Evolutionary conservation across 192 early-diverging fungal species (phyloP).

Genomic region (Rhizoclosmatium sp.): DNA sequence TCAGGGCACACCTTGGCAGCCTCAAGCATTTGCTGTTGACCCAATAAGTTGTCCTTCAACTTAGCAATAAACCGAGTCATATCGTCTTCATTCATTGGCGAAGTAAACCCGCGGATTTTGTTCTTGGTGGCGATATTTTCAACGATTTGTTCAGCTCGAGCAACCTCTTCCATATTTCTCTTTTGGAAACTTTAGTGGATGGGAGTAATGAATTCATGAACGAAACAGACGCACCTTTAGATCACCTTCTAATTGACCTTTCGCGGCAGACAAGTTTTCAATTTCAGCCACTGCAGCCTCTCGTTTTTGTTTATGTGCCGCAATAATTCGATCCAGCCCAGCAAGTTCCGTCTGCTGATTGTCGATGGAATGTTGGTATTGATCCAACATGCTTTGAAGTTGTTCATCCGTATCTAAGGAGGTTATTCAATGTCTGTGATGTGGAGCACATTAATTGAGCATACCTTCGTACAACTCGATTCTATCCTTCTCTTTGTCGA

Average conservation of each 20-base stretch:
- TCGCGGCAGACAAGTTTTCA: background rate
- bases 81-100: slow-evolving; percentile 46
- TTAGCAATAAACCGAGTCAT: slow-evolving; percentile 55
- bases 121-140: background rate
- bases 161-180: background rate
- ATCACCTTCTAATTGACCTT: slow-evolving; percentile 65
- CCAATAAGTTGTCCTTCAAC: slow-evolving; percentile 34
- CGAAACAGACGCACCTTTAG: slow-evolving; percentile 41
- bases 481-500: slow-evolving; percentile 41
- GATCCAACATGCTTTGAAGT: slow-evolving; percentile 62
- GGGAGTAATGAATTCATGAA: background rate
- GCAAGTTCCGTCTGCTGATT: slow-evolving; percentile 15
- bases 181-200: background rate
- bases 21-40: slow-evolving; percentile 5
- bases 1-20: background rate
- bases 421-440: background rate
- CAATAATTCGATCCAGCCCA: background rate
- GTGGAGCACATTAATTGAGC: slow-evolving; percentile 3
- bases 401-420: slow-evolving; percentile 67
- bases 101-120: slow-evolving; percentile 47
- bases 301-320: background rate
- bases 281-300: background rate
- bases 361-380: slow-evolving; percentile 41
- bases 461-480: slow-evolving; percentile 48
- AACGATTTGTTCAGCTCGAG: slow-evolving; percentile 2